Evolutionary conservation across 2,329 filamentous ascomycete species (phyloP).

Genomic region (Cladophialophora exuberans): DNA sequence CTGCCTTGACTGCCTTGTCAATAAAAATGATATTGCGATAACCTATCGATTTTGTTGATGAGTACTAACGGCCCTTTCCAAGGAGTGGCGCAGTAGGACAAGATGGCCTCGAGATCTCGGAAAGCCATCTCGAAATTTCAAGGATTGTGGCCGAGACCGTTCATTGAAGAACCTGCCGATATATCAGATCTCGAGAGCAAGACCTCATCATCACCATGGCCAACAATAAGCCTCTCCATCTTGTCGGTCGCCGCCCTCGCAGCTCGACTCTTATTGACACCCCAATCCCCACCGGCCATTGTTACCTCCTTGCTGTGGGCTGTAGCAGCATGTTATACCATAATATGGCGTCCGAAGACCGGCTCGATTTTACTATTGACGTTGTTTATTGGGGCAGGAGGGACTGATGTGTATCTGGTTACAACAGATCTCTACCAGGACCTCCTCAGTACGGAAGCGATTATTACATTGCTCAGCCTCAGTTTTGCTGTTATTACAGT

Average conservation of each 20-base stretch:
- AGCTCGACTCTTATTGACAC: conserved; percentile 21
- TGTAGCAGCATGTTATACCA: conserved; percentile 8
- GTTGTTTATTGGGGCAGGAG: conserved; percentile 11
- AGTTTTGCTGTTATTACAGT: conserved; percentile 44
- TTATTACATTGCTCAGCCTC: conserved; percentile 13
- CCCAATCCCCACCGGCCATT: conserved; percentile 14
- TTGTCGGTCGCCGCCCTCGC: conserved; percentile 20
- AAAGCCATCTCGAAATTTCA: background rate
- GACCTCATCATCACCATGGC: conserved; percentile 10
- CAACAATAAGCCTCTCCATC: conserved; percentile 13
- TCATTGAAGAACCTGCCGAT: conserved; percentile 27
- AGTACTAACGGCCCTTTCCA: too few relatives aligned
- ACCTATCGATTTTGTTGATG: too few relatives aligned
- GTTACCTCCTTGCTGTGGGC: conserved; percentile 19
- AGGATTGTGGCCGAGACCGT: conserved; percentile 23
- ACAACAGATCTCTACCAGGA: conserved; percentile 14
- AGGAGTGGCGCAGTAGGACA: too few relatives aligned
- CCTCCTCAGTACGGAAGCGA: background rate
- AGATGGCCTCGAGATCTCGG: background rate
- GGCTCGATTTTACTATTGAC: conserved; percentile 23
- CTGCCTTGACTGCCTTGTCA: too few relatives aligned
- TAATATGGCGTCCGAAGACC: conserved; percentile 20
- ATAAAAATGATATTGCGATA: too few relatives aligned
- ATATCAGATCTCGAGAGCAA: conserved; percentile 2
- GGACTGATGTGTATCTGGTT: conserved; percentile 10